These are phyloP conservation scores for Dimocarpus longan DNA, from an alignment of 345 rosid genomes.

Conservation along the genomic window DNA sequence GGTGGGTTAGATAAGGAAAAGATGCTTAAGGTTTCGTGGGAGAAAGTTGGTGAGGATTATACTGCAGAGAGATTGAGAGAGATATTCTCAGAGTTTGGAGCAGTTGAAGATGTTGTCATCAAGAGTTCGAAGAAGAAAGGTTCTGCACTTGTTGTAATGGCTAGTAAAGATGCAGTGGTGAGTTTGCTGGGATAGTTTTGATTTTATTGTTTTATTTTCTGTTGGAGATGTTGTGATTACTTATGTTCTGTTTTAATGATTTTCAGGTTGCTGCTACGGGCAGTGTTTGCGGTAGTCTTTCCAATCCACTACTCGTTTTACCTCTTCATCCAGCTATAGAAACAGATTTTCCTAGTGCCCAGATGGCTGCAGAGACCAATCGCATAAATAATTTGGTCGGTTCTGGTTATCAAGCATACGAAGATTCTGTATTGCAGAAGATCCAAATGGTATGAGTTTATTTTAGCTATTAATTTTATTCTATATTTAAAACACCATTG, in stretches of 20 bases:
- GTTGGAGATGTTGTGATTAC: constrained; percentile 3
- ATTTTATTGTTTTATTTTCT: background rate
- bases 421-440: constrained; percentile 68
- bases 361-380: constrained; percentile 48
- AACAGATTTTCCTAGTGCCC: constrained; percentile 38
- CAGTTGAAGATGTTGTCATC: constrained; percentile 77
- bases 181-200: constrained; percentile 27
- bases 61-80: constrained; percentile 61
- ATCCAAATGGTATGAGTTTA: constrained; percentile 51
- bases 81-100: constrained; percentile 72
- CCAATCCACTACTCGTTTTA: constrained; percentile 75
- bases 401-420: constrained; percentile 69
- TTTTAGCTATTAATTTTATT: background rate
- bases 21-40: constrained; percentile 85
- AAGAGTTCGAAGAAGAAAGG: constrained; percentile 72
- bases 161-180: constrained; percentile 74
- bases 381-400: constrained; percentile 61
- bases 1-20: constrained; percentile 57
- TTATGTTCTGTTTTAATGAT: constrained; percentile 12
- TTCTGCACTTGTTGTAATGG: constrained; percentile 84
- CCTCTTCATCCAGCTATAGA: constrained; percentile 61
- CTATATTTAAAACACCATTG: background rate
- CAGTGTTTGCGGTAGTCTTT: constrained; percentile 58
- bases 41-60: constrained; percentile 62
- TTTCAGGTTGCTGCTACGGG: constrained; percentile 72